Evolutionary conservation across 805 yeast genomes (phyloP), one percentile per base, ranked within the genome.

Genomic region (Candida vaughaniae): DNA sequence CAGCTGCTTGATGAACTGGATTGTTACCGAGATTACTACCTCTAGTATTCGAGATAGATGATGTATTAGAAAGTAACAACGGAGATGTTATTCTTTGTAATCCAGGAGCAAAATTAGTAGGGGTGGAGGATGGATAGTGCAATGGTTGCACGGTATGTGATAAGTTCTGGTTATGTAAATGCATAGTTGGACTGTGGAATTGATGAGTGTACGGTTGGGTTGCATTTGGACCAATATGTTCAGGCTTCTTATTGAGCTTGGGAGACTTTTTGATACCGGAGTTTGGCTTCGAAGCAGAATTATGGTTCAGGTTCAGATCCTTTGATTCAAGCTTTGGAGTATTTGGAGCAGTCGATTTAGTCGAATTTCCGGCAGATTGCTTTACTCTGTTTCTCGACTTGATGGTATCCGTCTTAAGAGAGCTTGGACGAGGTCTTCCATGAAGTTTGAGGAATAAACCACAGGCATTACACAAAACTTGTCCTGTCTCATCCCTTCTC

Each of bases 391-490:
- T 90, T 56, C 98, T 75, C 29, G 93, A 82, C 64, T 89, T 88
- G 58, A 90, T 90, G 19, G 90, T 89, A 64, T 90, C 95, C 8
- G 96, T 87, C 59, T 90, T 90, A 52, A 90, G 69, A 16, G 89
- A 80, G 37, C 89, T 89, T 5, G 98, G 97, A 52, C 98, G 73
- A 25, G 96, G 87, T 36, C 95, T 77, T 16, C 96, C 96, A 56
- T 90, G 98, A 28, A 90, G 73, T 62, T 90, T 90, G 42, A 89
- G 64, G 53, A 88, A 88, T 33, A 88, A 68, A 0, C 96, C 96
- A 66, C 96, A 88, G 7, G 98, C 98, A 64, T 90, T 90, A 60
- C 98, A 90, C 32, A 90, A 71, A 22, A 90, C 95, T 51, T 67
- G 73, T 12, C 65, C 65, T 8, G 85, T 78, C 53, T 89, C 96